Base-by-base conservation (phyloP, 345 rosid species). In the Trapa incisa region DNA sequence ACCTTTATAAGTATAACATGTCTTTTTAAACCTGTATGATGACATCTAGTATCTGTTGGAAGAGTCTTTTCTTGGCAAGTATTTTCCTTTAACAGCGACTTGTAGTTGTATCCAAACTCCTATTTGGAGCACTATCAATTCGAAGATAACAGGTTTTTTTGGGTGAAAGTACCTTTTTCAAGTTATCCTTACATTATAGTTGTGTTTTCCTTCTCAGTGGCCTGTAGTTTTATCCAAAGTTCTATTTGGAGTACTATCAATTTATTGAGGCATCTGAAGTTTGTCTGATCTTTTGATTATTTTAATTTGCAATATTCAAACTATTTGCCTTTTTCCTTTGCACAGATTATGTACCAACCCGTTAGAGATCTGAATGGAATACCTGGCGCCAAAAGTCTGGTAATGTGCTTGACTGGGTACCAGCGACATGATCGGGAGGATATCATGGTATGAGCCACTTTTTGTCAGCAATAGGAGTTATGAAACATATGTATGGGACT, bases 391-490 rank as follows among this genome's bases (percentile, higher is more conserved):
- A 69, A 79, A 68, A 65, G 65, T 80, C 65, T 94, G 56, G 73
- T 82, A 50, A 65, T 87, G 70, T 94, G 99, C 73, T 84, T 94
- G 80, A 94, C 99, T 50, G 96, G 97, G 15, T 94, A 91, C 82
- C 91, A 82, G 72, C 79, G 96, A 42, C 96, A 87, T 73, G 99
- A 91, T 72, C 80, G 97, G 72, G 97, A 94, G 0, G 96, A 94
- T 74, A 83, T 91, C 54, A 95, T 89, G 99, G 99, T 95, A 71
- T 29, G 54, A 61, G 48, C 43, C 43, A n/a, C 43, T 11, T 14
- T 65, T 64, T 41, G 11, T 16, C 17, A 47, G 43, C 15, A 32
- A 17, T 41, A n/a, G 10, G 33, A 1, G 36, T 41, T 35, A 42
- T 33, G 62, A 22, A 57, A 12, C 62, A 57, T 29, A 33, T 22